Evolutionary conservation across 1,139 yeast species (phyloP), one percentile per base, ranked within the genome.

Genomic region (Meyerozyma guilliermondii): DNA sequence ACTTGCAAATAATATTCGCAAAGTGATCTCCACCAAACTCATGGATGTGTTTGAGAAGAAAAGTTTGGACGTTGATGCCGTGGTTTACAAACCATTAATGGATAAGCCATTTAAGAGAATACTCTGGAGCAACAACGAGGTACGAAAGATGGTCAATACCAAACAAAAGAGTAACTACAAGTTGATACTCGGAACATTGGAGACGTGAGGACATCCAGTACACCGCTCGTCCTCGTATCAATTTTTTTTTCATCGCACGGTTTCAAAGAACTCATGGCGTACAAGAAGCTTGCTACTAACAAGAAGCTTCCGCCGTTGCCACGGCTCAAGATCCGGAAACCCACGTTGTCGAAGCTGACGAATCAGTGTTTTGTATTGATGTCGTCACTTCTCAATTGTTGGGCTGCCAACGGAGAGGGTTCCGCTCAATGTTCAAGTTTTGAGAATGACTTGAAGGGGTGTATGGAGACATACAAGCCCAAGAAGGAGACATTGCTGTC

Each of bases 341-440:
- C 87, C 26, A 71, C 75, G 29, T 66, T 71, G 47, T 75, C 71
- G 50, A 80, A 77, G 60, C 71, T 70, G 64, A 80, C 66, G 63
- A 81, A 86, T 51, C 82, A 87, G 48, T 89, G 97, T 60, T 65
- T 81, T 48, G 88, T 87, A 43, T 70, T 85, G 50, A 86, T 91
- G 92, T 82, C 94, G 6, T 83, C 87, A 39, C 73, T 91, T 62
- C 72, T 91, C 54, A 87, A 86, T 71, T 91, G 98, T 65, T 91
- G 98, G 98, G 95, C 97, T 4, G 87, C 96, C 27, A 87, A 88
- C 66, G 92, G 95, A 41, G 95, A 88, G 63, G 92, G 92, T 45
- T 73, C 84, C 18, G 66, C 74, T 10, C 74, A 68, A 39, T 91
- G 98, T 65, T 68, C 73, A 22, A 71, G 70, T 8, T 67, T 86